These are phyloP conservation scores for Pestalotiopsis sp. DNA, from an alignment of 2,329 filamentous ascomycete genomes.

Conservation along the genomic window DNA sequence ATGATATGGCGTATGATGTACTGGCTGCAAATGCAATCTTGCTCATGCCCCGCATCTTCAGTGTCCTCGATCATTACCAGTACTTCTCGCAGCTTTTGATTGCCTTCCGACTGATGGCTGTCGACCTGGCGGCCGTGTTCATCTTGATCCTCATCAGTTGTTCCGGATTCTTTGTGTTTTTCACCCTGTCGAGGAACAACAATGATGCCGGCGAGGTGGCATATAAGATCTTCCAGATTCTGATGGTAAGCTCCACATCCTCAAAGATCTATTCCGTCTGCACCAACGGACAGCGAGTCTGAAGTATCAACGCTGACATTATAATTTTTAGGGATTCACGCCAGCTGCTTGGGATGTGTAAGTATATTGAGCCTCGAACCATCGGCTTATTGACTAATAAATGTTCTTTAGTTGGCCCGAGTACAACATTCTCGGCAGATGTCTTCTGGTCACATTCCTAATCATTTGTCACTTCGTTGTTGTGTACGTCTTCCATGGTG, in stretches of 20 bases:
- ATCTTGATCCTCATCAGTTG: conserved; percentile 83
- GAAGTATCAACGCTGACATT: background rate
- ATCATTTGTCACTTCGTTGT: conserved; percentile 96
- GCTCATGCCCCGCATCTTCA: conserved; percentile 87
- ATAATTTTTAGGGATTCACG: conserved; percentile 65
- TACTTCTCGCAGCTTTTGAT: conserved; percentile 96
- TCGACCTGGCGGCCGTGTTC: conserved; percentile 83
- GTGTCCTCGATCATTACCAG: conserved; percentile 88
- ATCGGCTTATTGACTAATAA: background rate
- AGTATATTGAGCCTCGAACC: conserved; percentile 25
- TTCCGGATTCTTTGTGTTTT: conserved; percentile 94
- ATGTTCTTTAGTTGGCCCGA: conserved; percentile 56
- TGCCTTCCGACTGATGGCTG: conserved; percentile 90
- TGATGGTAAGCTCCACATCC: conserved; percentile 57
- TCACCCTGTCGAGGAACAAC: conserved; percentile 75
- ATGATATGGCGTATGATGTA: conserved; percentile 90
- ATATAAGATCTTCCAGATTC: conserved; percentile 87
- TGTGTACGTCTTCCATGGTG: conserved; percentile 47
- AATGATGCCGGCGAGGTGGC: conserved; percentile 74
- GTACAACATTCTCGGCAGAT: conserved; percentile 78
- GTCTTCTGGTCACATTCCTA: conserved; percentile 77
- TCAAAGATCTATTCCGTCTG: background rate
- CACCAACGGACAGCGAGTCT: background rate
- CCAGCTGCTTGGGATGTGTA: conserved; percentile 91
- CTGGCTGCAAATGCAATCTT: conserved; percentile 88